A percentile compares a stretch with the other conserved stretches of the same genome.
Evolutionary conservation across 192 early-diverging fungal genomes (phyloP).

Genomic region (Neocallimastix lanati): DNA sequence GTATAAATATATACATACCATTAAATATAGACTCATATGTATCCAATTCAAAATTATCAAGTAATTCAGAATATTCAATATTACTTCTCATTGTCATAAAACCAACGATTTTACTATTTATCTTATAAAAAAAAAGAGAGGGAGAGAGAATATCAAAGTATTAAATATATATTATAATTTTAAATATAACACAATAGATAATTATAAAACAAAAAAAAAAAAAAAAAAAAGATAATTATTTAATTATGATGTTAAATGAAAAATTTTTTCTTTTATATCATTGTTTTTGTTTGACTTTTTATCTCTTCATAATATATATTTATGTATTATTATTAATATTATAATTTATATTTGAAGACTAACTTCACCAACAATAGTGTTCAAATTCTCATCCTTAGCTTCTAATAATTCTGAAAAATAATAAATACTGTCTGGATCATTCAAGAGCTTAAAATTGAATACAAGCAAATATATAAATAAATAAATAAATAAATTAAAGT

Average conservation of each 20-base stretch:
- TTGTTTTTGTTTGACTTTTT: too few relatives aligned
- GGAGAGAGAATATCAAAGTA: too few relatives aligned
- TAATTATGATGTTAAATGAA: too few relatives aligned
- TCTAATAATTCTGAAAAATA: constrained; percentile 22
- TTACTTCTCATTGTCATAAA: constrained; percentile 26
- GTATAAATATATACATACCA: too few relatives aligned
- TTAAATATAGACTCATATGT: constrained; percentile 22
- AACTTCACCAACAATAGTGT: constrained; percentile 28
- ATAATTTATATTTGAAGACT: not conserved
- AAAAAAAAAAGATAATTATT: too few relatives aligned
- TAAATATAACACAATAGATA: too few relatives aligned
- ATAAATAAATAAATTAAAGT: not conserved
- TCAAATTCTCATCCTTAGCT: constrained; percentile 8
- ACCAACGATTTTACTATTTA: constrained; percentile 20
- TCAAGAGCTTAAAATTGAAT: constrained; percentile 4
- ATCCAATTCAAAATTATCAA: constrained; percentile 19
- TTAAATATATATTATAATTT: too few relatives aligned
- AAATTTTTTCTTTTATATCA: too few relatives aligned
- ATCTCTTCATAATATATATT: too few relatives aligned
- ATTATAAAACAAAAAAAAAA: too few relatives aligned
- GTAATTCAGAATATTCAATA: constrained; percentile 15
- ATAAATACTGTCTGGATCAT: constrained; percentile 9
- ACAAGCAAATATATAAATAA: too few relatives aligned
- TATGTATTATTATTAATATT: not conserved
- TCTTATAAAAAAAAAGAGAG: too few relatives aligned